Evolutionary conservation across 352 stramenopile species (phyloP), one percentile per base, ranked within the genome.

Genomic region (Peronosclerospora sorghi): DNA sequence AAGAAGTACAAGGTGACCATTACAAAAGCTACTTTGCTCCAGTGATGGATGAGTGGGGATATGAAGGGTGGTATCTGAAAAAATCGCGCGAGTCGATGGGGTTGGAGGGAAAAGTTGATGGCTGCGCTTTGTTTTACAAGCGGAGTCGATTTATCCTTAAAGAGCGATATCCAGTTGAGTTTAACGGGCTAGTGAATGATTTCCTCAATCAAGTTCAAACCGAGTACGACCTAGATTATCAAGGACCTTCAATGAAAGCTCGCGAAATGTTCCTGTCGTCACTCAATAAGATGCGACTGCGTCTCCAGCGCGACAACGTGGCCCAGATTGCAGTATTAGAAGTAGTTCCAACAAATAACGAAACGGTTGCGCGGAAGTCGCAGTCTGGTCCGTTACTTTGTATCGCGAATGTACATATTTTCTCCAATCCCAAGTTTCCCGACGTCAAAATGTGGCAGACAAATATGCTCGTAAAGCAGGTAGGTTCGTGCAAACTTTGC

Each of bases 371-470:
- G 12, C 56, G 70, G 19, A 80, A 73, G 43, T 51, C 62, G n/a
- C 65, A 68, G 37, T 72, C 56, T 17, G 83, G 53, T 2, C 67
- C 67, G 29, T 67, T 94, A 44, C 61, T 99, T 8, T 98, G 93
- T 59, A 80, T 99, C 45, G 74, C 92, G 1, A 98, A 99, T 54
- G 97, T 97, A 3, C 96, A 99, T 74, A 78, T 99, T 19, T 98
- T 98, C 57, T 97, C 88, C 35, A 97, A 99, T 65, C 96, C 96
- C 36, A 96, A 98, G 56, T 98, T 96, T 50, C 89, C 90, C 12
- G 96, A 99, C 65, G 95, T 99, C 28, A 99, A 99, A 72, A 78
- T 99, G 19, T 99, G 95, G 95, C 96, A 99, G 65, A 85, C 83
- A 21, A 74, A 82, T 35, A 77, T 83, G 38, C 63, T 97, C 3